Base-by-base conservation (phyloP, 768 basidiomycete genomes). In the Sarcomyxa edulis region DNA sequence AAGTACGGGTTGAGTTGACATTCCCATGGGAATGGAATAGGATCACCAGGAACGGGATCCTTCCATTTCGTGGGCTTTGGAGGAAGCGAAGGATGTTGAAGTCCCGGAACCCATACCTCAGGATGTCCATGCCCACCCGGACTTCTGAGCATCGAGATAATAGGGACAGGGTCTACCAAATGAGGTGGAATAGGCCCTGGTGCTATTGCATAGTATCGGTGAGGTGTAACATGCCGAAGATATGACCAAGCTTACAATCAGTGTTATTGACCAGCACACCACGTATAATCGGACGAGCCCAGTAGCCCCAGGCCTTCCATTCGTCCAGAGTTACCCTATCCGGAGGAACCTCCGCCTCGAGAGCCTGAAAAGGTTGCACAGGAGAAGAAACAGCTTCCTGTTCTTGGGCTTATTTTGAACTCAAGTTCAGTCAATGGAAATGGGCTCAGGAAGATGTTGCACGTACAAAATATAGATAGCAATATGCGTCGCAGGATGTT, bases 1-100 rank as follows among this genome's bases (percentile, higher is more conserved):
- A 82, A 69, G 46, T 74, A 69, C 0, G 78, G 78, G 48, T 82
- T 79, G 21, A 84, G 59, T 37, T 75, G 68, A 27, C 70, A 64
- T 42, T 71, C 66, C 52, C 64, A 68, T 8, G 74, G 71, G 35
- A 73, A 71, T 1, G 69, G 62, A 5, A 69, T 54, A 1, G 65
- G 61, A 14, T 60, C 58, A 8, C 55, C 54, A 2, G 59, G 64
- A 10, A 50, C 47, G 5, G 71, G 74, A 7, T 56, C 52, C 27
- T 61, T 56, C 74, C 75, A 75, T 14, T 61, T 55, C 4, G 48
- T 35, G 3, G 78, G 74, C 15, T 65, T 65, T 6, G 72, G 70
- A 10, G 76, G 78, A 7, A 78, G 59, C 0, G 68, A 54, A 7
- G 67, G 67, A 35, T 78, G 76, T 35, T 61, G 52, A 32, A 69